Evolutionary conservation across 331 rosid genomes (phyloP).

Genomic region (Prunus yedoensis): DNA sequence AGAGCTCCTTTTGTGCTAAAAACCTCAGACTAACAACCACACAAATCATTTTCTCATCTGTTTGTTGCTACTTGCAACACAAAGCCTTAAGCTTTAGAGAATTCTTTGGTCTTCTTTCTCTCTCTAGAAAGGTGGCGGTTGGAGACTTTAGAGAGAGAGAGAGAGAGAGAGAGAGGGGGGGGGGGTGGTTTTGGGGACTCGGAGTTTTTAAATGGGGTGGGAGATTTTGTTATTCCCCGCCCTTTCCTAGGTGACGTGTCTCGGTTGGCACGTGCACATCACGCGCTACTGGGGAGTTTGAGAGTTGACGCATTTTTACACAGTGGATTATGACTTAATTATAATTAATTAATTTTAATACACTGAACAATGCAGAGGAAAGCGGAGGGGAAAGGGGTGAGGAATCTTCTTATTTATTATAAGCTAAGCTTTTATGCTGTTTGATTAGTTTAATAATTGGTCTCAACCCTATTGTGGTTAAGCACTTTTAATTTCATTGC

Average conservation of each 20-base stretch:
- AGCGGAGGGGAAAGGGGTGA: not conserved
- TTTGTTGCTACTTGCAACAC: too few species aligned
- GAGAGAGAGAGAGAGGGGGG: too few species aligned
- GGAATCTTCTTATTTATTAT: not conserved
- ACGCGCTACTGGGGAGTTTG: conserved; percentile 36
- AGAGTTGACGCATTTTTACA: not conserved
- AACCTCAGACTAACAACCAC: conserved; percentile 8
- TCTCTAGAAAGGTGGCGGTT: conserved; percentile 15
- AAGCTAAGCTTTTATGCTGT: not conserved
- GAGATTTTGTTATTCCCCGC: conserved; percentile 60
- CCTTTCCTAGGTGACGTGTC: conserved; percentile 42
- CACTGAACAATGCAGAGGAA: not conserved
- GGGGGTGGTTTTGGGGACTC: conserved; percentile 17
- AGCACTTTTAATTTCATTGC: too few species aligned
- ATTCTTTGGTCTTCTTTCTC: conserved; percentile 4
- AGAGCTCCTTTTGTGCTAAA: conserved; percentile 34
- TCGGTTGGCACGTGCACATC: conserved; percentile 10
- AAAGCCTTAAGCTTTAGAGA: conserved; percentile 4
- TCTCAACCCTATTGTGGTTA: too few species aligned
- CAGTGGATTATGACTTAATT: not conserved
- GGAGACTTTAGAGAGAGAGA: not conserved
- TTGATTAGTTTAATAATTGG: too few species aligned
- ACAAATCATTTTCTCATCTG: too few species aligned
- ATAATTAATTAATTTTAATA: too few species aligned
- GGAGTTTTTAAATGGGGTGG: conserved; percentile 19